These are phyloP conservation scores for Sporothrix euskadiensis DNA, from an alignment of 2,329 filamentous ascomycete species.

Conservation along the genomic window DNA sequence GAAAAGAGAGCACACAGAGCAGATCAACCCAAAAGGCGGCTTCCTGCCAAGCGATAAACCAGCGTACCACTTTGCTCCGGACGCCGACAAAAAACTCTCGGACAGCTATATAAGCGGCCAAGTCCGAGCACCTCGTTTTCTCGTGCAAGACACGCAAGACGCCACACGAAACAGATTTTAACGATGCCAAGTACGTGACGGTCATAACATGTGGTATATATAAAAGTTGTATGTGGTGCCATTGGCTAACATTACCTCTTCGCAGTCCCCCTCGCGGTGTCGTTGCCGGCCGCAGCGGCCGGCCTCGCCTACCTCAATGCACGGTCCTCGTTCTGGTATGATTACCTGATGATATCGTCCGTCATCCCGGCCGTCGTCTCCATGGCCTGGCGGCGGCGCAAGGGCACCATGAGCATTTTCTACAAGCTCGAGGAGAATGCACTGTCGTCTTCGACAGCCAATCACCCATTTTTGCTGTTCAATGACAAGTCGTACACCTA, in stretches of 20 bases:
- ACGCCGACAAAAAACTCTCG: neutral
- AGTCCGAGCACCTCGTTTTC: neutral
- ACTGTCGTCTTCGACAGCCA: slow-evolving; percentile 50
- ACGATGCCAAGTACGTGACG: slow-evolving; percentile 24
- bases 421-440: slow-evolving; percentile 72
- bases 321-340: slow-evolving; percentile 65
- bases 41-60: neutral
- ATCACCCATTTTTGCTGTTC: slow-evolving; percentile 64
- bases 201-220: neutral
- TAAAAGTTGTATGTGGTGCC: neutral
- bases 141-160: slow-evolving; percentile 8
- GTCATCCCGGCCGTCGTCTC: slow-evolving; percentile 50
- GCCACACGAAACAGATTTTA: neutral
- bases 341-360: slow-evolving; percentile 60
- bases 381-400: slow-evolving; percentile 51
- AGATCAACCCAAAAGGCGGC: neutral
- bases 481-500: slow-evolving; percentile 71
- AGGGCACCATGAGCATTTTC: slow-evolving; percentile 68
- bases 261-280: slow-evolving; percentile 54
- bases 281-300: slow-evolving; percentile 63
- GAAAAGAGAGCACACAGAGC: neutral
- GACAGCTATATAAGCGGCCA: neutral
- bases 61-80: neutral
- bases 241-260: neutral
- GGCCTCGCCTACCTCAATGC: slow-evolving; percentile 78